Conservation (phyloP, 768 basidiomycete species). For the Xerocomellus dryophilus region DNA sequence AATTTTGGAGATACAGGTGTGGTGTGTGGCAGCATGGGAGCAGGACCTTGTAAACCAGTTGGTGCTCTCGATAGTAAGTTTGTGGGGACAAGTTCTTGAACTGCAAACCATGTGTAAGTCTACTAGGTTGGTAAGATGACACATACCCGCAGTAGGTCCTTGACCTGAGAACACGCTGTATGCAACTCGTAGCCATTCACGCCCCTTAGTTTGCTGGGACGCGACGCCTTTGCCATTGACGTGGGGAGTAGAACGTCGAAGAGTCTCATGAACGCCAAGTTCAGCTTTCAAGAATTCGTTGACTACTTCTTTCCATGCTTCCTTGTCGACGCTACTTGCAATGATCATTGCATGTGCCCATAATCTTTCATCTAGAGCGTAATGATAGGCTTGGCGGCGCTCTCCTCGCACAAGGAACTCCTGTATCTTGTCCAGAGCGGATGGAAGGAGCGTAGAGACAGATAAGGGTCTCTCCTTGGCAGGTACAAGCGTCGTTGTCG, state of each 20-base stretch:
- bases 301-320: conserved; percentile 89
- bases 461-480: conserved; percentile 53
- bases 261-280: conserved; percentile 45
- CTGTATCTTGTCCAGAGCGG: conserved; percentile 74
- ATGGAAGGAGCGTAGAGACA: conserved; percentile 55
- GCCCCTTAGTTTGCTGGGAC: conserved; percentile 41
- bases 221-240: conserved; percentile 20
- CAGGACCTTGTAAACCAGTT: conserved; percentile 38
- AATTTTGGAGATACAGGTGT: conserved; percentile 70
- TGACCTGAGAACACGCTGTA: conserved; percentile 86
- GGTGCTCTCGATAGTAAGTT: conserved; percentile 45
- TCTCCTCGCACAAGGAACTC: conserved; percentile 80
- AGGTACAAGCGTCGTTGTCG: conserved; percentile 16
- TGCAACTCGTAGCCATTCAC: conserved; percentile 74
- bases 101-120: conserved; percentile 36
- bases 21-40: conserved; percentile 31
- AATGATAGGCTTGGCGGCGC: conserved; percentile 81
- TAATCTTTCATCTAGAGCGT: conserved; percentile 81
- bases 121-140: not conserved
- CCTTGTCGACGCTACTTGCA: conserved; percentile 88
- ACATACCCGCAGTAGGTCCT: conserved; percentile 67
- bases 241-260: conserved; percentile 11
- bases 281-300: conserved; percentile 81
- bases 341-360: conserved; percentile 98
- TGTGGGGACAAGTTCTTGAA: conserved; percentile 70